Evolutionary conservation across 116 monocot species (phyloP), one percentile per base, ranked within the genome.

Genomic region (Posidonia oceanica): DNA sequence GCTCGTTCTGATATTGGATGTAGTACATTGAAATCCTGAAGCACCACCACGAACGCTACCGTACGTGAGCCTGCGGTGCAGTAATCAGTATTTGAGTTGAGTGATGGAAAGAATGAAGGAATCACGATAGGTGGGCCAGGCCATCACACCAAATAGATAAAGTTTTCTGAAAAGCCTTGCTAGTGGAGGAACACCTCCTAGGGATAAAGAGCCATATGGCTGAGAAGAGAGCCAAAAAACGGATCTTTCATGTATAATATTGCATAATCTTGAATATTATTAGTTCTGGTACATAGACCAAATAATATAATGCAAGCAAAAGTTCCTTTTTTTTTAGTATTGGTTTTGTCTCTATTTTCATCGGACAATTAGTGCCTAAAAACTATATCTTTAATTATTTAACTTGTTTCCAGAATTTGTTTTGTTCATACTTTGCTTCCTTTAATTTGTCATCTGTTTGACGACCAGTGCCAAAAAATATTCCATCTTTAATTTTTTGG

Each of bases 121-220:
- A 29, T 29, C 29, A 29, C 29, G 1, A 29, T 29, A 29, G 1
- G 29, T 29, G 29, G 29, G 29, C 29, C 1, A 1, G 29, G 29
- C 29, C 29, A 29, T 29, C 29, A 62, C 3, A 62, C 61, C 61
- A 62, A 62, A 62, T 62, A 62, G 61, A 62, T 62, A 62, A 12
- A 62, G 36, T 62, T 36, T 62, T 62, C 29, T 10, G 2, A 62
- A 36, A 62, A 62, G 1, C 20, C 61, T n/a, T 62, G 0, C 29
- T 62, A 62, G 18, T 61, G 61, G 61, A 61, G 20, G n/a, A 61
- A 61, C n/a, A 61, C 61, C 61, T 22, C 18, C 0, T 61, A 61
- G 61, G 4, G 22, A 61, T 61, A 61, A 61, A 61, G 20, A 61
- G 61, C 12, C 61, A 61, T 61, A 61, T 4, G 61, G 61, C n/a